Evolutionary conservation across 345 rosid species (phyloP), one percentile per base, ranked within the genome.

Genomic region (Linum trigynum): DNA sequence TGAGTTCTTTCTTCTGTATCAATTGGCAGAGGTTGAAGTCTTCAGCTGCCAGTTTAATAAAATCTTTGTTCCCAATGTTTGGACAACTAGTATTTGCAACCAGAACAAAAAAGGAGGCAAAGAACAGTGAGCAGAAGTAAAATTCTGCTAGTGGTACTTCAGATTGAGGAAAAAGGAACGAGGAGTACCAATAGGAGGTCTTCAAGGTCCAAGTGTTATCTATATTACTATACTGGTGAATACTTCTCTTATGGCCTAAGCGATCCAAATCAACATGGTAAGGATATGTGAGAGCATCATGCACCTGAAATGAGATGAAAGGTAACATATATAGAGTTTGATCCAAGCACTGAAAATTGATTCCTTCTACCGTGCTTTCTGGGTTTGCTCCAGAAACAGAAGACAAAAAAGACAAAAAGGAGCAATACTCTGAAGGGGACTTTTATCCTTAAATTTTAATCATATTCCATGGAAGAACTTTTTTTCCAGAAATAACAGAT

Each of bases 281-380:
- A 39, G 95, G 85, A 63, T 73, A 83, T 58, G 72, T 69, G 63
- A 92, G 83, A 40, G 89, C 79, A 71, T 84, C 76, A 39, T 86
- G 83, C 67, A 84, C 85, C 98, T 92, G 80, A 72, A 78, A 23
- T 23, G 32, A 23, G 32, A 23, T 23, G 78, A 43, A 43, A 43
- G 50, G 2, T 43, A 7, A 3, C 6, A 2, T 43, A 43, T 3
- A 43, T 5, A 43, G 6, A 11, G 50, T 5, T 43, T 43, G 6
- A 43, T 23, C 1, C 50, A 2, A 43, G 50, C 59, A n/a, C 12
- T 64, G 5, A 12, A 7, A 10, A 64, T 23, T 23, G 32, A 23
- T 23, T 23, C 32, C 32, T 23, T 23, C 32, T 23, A 23, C 32
- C 32, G 32, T 23, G 32, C 32, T 23, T 23, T 23, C 32, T 23